Conservation (phyloP, 169 alveolate species). For the Plasmodium coatneyi region DNA sequence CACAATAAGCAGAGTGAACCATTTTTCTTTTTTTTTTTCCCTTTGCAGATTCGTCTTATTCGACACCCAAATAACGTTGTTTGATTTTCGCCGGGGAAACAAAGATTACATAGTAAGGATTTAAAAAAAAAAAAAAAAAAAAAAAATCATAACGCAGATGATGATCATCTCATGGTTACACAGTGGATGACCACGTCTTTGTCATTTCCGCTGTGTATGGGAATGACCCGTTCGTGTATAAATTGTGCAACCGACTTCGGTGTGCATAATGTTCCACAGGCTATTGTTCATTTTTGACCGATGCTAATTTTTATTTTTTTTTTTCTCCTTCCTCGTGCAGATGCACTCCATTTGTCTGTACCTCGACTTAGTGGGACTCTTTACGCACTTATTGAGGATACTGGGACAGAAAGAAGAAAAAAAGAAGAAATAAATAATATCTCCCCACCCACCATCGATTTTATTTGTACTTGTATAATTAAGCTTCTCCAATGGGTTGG, state of each 20-base stretch:
- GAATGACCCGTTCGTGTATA: not conserved
- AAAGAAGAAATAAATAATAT: conserved; percentile 21
- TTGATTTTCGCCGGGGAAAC: conserved; percentile 72
- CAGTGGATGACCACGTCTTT: not conserved
- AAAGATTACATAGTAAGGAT: conserved; percentile 68
- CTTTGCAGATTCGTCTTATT: conserved; percentile 55
- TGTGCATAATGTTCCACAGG: not conserved
- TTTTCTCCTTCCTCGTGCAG: conserved; percentile 5
- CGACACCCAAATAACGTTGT: conserved; percentile 66
- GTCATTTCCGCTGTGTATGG: not conserved
- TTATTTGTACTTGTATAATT: not conserved
- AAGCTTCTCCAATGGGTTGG: not conserved
- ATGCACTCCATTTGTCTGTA: conserved; percentile 69
- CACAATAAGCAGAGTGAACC: not conserved
- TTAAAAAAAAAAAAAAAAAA: not conserved
- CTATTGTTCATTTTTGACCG: not conserved
- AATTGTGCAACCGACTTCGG: not conserved
- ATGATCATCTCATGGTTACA: not conserved
- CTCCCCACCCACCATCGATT: not conserved
- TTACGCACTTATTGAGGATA: conserved; percentile 68
- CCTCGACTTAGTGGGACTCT: conserved; percentile 52
- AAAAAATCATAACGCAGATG: not conserved
- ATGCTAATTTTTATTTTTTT: not conserved
- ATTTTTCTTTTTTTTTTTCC: not conserved
- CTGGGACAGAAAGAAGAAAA: conserved; percentile 62